Percentiles rank a stretch among this genome's conserved stretches.
These are phyloP conservation scores for Syzygium aqueum DNA, from an alignment of 345 rosid species.

Conservation along the genomic window DNA sequence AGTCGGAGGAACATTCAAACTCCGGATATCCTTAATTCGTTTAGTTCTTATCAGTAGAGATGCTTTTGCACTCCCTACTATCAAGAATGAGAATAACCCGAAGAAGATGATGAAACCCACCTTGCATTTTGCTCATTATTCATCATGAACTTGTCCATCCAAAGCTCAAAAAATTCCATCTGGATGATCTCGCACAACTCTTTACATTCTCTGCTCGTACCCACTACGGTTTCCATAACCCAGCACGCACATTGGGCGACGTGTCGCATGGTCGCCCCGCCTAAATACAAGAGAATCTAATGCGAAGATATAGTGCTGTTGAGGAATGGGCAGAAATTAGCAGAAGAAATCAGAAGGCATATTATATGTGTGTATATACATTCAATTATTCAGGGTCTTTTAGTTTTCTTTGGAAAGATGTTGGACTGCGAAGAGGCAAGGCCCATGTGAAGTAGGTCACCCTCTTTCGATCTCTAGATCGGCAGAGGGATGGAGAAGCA, in stretches of 20 bases:
- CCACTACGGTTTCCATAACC: neutral
- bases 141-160: neutral
- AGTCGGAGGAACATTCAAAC: neutral
- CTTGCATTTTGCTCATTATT: neutral
- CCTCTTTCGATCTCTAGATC: neutral
- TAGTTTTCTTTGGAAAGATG: neutral
- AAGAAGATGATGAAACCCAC: neutral
- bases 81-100: neutral
- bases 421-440: conserved; percentile 23
- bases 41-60: neutral
- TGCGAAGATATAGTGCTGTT: neutral
- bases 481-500: conserved; percentile 13
- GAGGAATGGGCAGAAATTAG: conserved; percentile 16
- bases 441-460: conserved; percentile 11
- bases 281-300: neutral
- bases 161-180: neutral
- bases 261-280: neutral
- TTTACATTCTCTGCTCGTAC: neutral
- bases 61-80: neutral
- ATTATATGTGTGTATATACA: neutral
- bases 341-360: neutral
- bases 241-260: neutral
- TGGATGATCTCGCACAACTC: neutral
- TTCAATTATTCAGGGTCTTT: neutral
- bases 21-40: neutral